These are phyloP conservation scores for Blastocystis sp. DNA, from an alignment of 352 stramenopile species.

Conservation along the genomic window DNA sequence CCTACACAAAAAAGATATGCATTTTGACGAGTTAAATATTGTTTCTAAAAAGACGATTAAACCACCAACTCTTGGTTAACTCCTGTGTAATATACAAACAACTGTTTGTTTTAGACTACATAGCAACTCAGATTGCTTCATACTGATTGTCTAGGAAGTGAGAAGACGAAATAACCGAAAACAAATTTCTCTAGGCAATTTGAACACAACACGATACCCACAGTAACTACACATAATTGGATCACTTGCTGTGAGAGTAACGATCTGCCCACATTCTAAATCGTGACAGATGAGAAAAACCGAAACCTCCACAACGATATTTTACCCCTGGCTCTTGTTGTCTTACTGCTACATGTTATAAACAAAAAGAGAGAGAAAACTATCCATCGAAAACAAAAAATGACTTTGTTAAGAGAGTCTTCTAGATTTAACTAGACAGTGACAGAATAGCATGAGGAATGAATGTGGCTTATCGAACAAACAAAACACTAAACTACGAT, in stretches of 20 bases:
- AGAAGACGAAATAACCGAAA: background rate
- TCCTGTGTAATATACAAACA: conserved; percentile 41
- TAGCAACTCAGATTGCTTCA: conserved; percentile 23
- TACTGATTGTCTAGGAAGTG: conserved; percentile 12
- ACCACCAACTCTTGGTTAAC: background rate
- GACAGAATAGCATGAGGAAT: no score
- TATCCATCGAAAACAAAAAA: conserved; percentile 41
- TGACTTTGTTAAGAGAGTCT: background rate
- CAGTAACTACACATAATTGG: conserved; percentile 15
- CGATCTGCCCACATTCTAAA: conserved; percentile 37
- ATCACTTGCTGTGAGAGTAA: background rate
- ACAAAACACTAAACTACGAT: conserved; percentile 39
- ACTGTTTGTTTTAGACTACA: background rate
- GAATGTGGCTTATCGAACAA: background rate
- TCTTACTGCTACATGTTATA: background rate
- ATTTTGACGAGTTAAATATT: background rate
- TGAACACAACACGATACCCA: conserved; percentile 56
- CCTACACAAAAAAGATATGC: background rate
- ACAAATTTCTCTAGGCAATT: conserved; percentile 44
- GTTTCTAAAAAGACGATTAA: background rate
- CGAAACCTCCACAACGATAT: conserved; percentile 38
- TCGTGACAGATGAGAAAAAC: background rate
- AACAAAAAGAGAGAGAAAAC: background rate
- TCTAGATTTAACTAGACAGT: no score
- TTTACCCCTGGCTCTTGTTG: conserved; percentile 48